Evolutionary conservation across 768 basidiomycete genomes (phyloP).

Genomic region (Cantharellus anzutake): DNA sequence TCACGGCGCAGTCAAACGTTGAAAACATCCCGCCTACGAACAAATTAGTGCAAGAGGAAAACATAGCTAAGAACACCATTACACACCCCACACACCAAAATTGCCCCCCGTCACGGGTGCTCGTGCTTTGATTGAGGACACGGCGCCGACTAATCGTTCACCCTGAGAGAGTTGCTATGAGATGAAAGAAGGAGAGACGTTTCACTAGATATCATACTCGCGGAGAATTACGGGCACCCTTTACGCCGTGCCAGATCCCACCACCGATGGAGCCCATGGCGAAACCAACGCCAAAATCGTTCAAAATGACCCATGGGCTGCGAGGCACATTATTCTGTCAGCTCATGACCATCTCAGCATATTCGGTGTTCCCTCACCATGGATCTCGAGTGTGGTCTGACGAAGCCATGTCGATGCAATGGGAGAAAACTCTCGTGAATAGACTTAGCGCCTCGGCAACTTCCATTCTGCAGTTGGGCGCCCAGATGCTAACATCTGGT

Average conservation of each 20-base stretch:
- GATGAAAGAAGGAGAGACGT: background rate
- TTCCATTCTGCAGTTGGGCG: background rate
- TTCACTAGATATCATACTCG: conserved; percentile 32
- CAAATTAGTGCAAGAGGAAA: background rate
- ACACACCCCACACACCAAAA: conserved; percentile 63
- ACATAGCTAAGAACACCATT: background rate
- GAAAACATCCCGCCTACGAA: conserved; percentile 86
- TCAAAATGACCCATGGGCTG: conserved; percentile 97
- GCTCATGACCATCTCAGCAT: background rate
- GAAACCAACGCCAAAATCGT: conserved; percentile 95
- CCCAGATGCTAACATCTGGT: background rate
- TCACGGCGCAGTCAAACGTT: conserved; percentile 94
- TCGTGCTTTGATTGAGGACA: conserved; percentile 93
- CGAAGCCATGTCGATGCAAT: conserved; percentile 39
- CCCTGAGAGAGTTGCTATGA: conserved; percentile 31
- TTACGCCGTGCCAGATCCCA: conserved; percentile 97
- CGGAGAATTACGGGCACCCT: conserved; percentile 93
- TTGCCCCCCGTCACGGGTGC: conserved; percentile 97
- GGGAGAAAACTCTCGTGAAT: background rate
- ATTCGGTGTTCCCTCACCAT: conserved; percentile 32
- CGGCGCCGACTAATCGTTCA: conserved; percentile 81
- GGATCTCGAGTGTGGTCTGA: conserved; percentile 91
- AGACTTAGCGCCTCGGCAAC: background rate
- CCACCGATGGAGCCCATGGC: conserved; percentile 97
- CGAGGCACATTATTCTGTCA: background rate